These are phyloP conservation scores for Pholiota conissans DNA, from an alignment of 768 basidiomycete species.

Conservation along the genomic window DNA sequence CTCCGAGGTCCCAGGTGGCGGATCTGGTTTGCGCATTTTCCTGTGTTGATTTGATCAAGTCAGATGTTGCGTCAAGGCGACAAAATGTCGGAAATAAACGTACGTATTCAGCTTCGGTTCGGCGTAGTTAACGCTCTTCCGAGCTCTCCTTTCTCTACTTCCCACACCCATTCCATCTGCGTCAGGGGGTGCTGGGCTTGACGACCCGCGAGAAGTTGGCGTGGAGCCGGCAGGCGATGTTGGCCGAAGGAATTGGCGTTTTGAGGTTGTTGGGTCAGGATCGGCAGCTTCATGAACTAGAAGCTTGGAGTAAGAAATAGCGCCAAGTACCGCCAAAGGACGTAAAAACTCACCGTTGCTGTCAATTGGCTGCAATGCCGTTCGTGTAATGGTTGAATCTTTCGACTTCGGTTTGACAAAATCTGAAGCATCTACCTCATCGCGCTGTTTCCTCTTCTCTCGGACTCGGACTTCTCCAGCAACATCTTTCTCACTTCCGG, in stretches of 20 bases:
- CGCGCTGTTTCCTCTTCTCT: slow-evolving; percentile 24
- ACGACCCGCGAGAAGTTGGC: slow-evolving; percentile 50
- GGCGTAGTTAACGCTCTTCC: slow-evolving; percentile 84
- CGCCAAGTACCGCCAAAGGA: background rate
- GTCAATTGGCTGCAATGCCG: slow-evolving; percentile 43
- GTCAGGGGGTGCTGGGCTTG: slow-evolving; percentile 39
- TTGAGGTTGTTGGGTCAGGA: slow-evolving; percentile 7
- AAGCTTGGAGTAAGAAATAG: background rate
- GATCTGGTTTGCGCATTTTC: slow-evolving; percentile 89
- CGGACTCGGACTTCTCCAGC: slow-evolving; percentile 7
- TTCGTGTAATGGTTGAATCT: slow-evolving; percentile 63
- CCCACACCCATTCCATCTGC: slow-evolving; percentile 28
- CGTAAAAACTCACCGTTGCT: slow-evolving; percentile 35
- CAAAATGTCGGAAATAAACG: slow-evolving; percentile 24
- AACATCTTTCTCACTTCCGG: slow-evolving; percentile 26
- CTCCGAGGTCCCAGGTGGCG: slow-evolving; percentile 34
- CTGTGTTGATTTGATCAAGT: slow-evolving; percentile 32
- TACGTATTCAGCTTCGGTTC: slow-evolving; percentile 90
- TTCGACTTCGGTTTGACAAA: slow-evolving; percentile 52
- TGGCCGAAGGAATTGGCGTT: slow-evolving; percentile 25
- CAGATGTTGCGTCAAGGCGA: slow-evolving; percentile 11
- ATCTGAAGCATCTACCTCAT: slow-evolving; percentile 32
- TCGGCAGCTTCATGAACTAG: slow-evolving; percentile 23
- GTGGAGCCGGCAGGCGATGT: slow-evolving; percentile 23
- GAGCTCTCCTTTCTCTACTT: slow-evolving; percentile 56